Percentiles rank a stretch among this genome's conserved stretches.
phyloP scores from a whole-genome alignment of 371 early-diverging fungal species.

The Paraphysoderma sedebokerense region DNA sequence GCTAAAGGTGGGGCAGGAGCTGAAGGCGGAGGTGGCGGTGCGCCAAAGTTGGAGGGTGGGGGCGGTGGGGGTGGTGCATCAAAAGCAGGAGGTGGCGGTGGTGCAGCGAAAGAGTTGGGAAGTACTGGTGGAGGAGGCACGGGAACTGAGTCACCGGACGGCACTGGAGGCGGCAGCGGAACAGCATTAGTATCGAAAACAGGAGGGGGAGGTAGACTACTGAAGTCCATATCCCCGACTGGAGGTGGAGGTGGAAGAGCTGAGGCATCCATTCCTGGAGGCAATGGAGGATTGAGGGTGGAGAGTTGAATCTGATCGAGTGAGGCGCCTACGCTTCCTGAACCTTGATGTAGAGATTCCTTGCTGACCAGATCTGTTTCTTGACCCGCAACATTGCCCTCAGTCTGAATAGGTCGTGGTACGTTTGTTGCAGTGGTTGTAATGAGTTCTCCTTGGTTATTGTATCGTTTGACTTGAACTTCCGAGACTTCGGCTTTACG shows the following conservation, averaged over 20 bases:
- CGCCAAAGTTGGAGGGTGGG: neutral
- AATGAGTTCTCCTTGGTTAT: constrained; percentile 10
- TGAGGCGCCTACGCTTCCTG: neutral
- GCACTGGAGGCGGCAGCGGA: neutral
- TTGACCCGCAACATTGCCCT: no score
- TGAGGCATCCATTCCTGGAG: neutral
- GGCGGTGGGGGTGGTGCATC: constrained; percentile 11
- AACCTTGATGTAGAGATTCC: neutral
- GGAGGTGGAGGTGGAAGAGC: neutral
- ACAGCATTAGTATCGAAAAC: neutral
- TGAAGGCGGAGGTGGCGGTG: neutral
- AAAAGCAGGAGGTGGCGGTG: neutral
- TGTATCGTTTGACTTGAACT: constrained; percentile 11
- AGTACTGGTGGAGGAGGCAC: constrained; percentile 10
- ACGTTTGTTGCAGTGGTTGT: neutral
- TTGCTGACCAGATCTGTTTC: neutral
- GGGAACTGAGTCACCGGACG: neutral
- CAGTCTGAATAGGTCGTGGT: neutral
- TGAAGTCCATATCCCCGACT: neutral
- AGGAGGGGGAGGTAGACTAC: neutral
- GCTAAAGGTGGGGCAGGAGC: neutral
- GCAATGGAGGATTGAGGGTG: neutral
- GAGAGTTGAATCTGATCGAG: neutral
- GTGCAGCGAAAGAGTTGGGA: constrained; percentile 4
- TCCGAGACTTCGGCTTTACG: neutral